Percentiles rank a stretch among this genome's conserved stretches.
phyloP scores from a whole-genome alignment of 352 stramenopile genomes.

The Pythium insidiosum region DNA sequence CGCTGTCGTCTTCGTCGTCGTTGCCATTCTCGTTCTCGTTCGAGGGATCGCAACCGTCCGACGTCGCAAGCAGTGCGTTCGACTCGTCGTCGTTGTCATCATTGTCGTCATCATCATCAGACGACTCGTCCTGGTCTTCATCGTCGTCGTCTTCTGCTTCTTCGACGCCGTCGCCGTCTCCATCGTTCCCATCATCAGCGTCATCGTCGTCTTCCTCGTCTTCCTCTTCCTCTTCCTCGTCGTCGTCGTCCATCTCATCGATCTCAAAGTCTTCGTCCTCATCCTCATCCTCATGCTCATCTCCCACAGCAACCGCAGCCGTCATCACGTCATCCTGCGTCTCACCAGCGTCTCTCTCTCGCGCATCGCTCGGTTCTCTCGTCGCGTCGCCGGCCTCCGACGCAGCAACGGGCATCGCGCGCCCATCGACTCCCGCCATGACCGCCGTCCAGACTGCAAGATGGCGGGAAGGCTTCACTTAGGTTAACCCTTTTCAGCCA shows the following conservation, averaged over 20 bases:
- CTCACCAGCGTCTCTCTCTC: background rate
- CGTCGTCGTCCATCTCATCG: constrained; percentile 15
- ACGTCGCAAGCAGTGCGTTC: background rate
- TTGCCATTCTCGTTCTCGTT: background rate
- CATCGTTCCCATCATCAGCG: background rate
- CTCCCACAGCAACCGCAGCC: background rate
- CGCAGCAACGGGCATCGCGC: no score
- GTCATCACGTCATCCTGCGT: background rate
- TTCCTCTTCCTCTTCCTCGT: constrained; percentile 8
- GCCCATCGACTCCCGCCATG: no score
- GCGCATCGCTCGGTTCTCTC: background rate
- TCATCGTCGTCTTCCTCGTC: background rate
- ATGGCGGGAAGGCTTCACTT: constrained; percentile 2
- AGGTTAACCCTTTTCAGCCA: constrained; percentile 9
- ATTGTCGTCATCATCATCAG: no score
- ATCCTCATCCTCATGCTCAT: constrained; percentile 10
- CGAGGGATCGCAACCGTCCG: no score
- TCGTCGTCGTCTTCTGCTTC: constrained; percentile 3
- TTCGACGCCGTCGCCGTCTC: no score
- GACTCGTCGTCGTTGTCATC: constrained; percentile 2
- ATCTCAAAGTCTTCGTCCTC: constrained; percentile 16
- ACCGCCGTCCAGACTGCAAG: no score
- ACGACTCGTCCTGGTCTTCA: background rate
- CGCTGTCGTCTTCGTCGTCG: constrained; percentile 1
- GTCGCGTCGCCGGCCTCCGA: constrained; percentile 1